Evolutionary conservation across 2,329 filamentous ascomycete genomes (phyloP), one percentile per base, ranked within the genome.

Genomic region (Ceratocystiopsis brevicomis): DNA sequence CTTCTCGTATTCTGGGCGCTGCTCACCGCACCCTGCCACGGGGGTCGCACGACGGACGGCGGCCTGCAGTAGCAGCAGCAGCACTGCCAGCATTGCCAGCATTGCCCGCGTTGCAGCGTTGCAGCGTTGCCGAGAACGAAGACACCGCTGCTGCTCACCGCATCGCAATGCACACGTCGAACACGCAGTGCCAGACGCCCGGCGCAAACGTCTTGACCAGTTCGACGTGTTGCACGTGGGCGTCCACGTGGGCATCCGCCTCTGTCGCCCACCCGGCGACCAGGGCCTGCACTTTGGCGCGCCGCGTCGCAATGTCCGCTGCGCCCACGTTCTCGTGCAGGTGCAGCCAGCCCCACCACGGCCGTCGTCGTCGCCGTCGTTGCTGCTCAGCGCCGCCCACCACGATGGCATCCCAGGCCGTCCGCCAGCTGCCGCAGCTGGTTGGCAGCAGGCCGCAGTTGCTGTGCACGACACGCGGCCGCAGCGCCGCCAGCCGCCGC

Each of bases 201-300:
- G 76, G 77, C 50, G 76, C 76, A 63, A 73, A 80, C 41, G 75
- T 79, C 64, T 81, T 81, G 54, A 81, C 76, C 50, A 66, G 60
- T 59, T 80, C 74, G 36, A 76, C 67, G 57, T 78, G 70, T 49
- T 69, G 67, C 34, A 70, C 64, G 19, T 51, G 57, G 4, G 48
- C 44, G 6, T 8, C 21, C 15, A 15, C 11, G 11, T 11, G 15
- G 1, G 16, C 2, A 1, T 16, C 34, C 11, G 12, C 37, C 2
- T 6, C 36, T 6, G n/a, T 37, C 1, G 37, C 43, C 59, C 64
- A 66, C n/a, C 44, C 46, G 16, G 56, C 55, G 50, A 76, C 65
- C 36, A 67, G 53, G 2, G 53, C 48, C 50, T 71, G 61, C 12
- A 81, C 63, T 49, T 73, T 67, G 2, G 53, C 52, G 40, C 53